Percentiles rank a stretch among this genome's conserved stretches.
Evolutionary conservation across 208 protist genomes (phyloP).

Genomic region (Wallacemonas sp.): DNA sequence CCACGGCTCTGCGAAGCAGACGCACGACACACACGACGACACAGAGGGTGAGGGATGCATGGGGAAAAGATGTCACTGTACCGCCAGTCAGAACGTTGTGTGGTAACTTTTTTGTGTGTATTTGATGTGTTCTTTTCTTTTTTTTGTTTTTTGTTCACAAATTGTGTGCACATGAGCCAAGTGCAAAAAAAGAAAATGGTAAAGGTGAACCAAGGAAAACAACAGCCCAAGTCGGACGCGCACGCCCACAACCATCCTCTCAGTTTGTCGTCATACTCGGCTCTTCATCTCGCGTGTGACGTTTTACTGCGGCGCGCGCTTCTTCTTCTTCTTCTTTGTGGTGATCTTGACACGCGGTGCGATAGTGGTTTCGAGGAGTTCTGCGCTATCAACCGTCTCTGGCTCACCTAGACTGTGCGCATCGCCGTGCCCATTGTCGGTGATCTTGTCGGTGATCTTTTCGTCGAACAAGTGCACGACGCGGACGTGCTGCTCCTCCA

Average conservation of each 20-base stretch:
- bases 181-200: no score
- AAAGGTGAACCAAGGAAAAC: slow-evolving; percentile 1
- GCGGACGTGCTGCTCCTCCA: slow-evolving; percentile 24
- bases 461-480: slow-evolving; percentile 16
- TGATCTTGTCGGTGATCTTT: background rate
- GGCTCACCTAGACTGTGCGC: background rate
- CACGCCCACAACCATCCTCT: no score
- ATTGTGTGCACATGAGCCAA: no score
- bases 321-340: slow-evolving; percentile 1
- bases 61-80: no score
- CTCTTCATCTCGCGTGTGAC: no score
- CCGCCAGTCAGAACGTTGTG: no score
- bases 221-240: no score
- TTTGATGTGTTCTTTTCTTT: background rate
- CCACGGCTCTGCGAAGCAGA: no score
- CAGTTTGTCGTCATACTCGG: no score
- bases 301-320: background rate
- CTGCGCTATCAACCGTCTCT: background rate
- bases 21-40: no score
- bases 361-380: background rate
- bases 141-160: background rate
- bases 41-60: no score
- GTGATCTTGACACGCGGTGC: background rate
- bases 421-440: background rate
- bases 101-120: no score